Conservation (phyloP, 169 alveolate species). For the Plasmodium coatneyi region DNA sequence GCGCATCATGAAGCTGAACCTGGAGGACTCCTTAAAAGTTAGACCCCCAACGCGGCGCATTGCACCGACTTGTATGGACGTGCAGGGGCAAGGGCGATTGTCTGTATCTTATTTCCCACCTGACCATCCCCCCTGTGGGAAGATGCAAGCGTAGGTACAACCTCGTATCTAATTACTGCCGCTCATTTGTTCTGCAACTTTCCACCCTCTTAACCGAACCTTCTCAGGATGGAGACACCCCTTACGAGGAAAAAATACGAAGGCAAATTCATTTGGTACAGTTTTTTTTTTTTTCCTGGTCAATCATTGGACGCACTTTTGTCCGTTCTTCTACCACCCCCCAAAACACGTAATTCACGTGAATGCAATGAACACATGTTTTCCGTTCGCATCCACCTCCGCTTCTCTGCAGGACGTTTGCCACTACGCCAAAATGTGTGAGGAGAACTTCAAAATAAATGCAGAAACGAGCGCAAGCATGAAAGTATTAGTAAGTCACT, state of each 20-base stretch:
- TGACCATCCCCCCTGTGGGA: too few species aligned
- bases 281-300: background rate
- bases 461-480: slow-evolving; percentile 26
- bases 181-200: background rate
- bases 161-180: background rate
- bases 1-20: slow-evolving; percentile 25
- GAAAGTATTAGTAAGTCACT: slow-evolving; percentile 22
- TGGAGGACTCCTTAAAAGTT: slow-evolving; percentile 19
- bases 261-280: slow-evolving; percentile 63
- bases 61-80: background rate
- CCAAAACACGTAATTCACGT: background rate
- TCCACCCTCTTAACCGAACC: background rate
- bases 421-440: slow-evolving; percentile 55
- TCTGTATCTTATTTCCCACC: background rate
- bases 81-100: background rate
- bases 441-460: slow-evolving; percentile 40
- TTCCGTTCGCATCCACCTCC: background rate
- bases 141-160: background rate
- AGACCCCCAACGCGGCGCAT: background rate
- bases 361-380: background rate
- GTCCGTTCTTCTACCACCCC: background rate
- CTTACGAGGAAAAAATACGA: slow-evolving; percentile 63
- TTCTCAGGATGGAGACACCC: slow-evolving; percentile 36
- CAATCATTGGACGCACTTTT: background rate
- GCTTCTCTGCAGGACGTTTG: slow-evolving; percentile 38